These are phyloP conservation scores for Colletotrichum tropicale DNA, from an alignment of 2,329 filamentous ascomycete genomes.

Conservation along the genomic window DNA sequence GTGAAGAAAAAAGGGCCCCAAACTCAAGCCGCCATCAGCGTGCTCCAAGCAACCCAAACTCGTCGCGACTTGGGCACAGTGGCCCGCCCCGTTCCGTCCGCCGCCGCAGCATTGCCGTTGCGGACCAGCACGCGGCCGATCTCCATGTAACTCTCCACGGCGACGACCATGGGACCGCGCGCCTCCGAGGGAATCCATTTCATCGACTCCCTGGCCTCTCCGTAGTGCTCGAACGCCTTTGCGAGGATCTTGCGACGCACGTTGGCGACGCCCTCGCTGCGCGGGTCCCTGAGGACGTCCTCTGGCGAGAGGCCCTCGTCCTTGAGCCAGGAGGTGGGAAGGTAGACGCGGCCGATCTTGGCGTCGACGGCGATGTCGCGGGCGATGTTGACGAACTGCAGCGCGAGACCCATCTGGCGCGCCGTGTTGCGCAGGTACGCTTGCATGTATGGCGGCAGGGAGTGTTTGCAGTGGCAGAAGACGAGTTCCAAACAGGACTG, in stretches of 20 bases:
- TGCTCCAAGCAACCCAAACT: constrained; percentile 62
- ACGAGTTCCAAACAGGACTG: constrained; percentile 71
- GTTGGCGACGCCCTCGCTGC: constrained; percentile 47
- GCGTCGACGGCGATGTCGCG: constrained; percentile 75
- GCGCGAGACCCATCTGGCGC: constrained; percentile 70
- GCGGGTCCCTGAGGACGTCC: constrained; percentile 57
- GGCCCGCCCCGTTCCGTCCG: constrained; percentile 32
- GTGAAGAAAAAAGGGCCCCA: not conserved
- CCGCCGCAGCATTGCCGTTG: not conserved
- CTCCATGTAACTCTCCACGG: constrained; percentile 78
- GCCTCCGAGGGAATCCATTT: constrained; percentile 64
- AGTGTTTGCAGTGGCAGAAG: constrained; percentile 56
- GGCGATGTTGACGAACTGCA: constrained; percentile 81
- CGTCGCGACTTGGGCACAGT: constrained; percentile 51
- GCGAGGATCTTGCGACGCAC: constrained; percentile 61
- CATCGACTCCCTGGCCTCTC: constrained; percentile 59
- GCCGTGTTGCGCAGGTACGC: constrained; percentile 59
- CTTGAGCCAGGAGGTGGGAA: constrained; percentile 68
- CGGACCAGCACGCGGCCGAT: constrained; percentile 66
- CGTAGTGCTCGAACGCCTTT: constrained; percentile 66
- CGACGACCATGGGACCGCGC: constrained; percentile 68
- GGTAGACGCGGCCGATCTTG: constrained; percentile 68
- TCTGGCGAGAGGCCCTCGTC: constrained; percentile 58
- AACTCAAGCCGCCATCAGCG: constrained; percentile 37
- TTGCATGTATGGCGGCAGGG: constrained; percentile 31